Conservation (phyloP, 805 yeast species). For the Alloascoidea hylecoeti region DNA sequence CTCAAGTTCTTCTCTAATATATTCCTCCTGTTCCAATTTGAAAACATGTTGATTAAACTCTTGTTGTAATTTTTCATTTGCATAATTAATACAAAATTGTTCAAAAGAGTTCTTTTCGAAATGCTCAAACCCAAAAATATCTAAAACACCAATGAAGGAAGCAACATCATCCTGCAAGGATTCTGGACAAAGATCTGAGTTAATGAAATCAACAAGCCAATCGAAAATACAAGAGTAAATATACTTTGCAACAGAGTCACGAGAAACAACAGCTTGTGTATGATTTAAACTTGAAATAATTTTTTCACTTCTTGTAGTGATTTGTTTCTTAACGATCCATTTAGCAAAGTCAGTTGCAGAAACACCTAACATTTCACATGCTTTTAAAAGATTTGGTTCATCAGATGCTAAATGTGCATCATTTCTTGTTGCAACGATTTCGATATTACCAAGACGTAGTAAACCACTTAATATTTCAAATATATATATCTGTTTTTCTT, state of each 20-base stretch:
- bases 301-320: slow-evolving; percentile 84
- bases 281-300: slow-evolving; percentile 72
- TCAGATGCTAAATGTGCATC: slow-evolving; percentile 74
- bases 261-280: slow-evolving; percentile 77
- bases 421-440: slow-evolving; percentile 69
- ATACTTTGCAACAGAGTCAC: slow-evolving; percentile 95
- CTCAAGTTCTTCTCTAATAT: slow-evolving; percentile 80
- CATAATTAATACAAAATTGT: slow-evolving; percentile 94
- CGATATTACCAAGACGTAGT: slow-evolving; percentile 86
- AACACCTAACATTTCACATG: slow-evolving; percentile 73
- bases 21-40: slow-evolving; percentile 94
- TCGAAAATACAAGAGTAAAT: slow-evolving; percentile 87
- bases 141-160: slow-evolving; percentile 88
- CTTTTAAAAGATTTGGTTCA: slow-evolving; percentile 73
- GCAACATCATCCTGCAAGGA: slow-evolving; percentile 43
- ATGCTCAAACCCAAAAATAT: slow-evolving; percentile 96
- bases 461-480: slow-evolving; percentile 77
- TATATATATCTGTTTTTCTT: slow-evolving; percentile 45
- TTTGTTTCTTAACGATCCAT: slow-evolving; percentile 90
- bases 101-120: slow-evolving; percentile 90
- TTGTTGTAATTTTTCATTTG: slow-evolving; percentile 93
- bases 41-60: slow-evolving; percentile 96
- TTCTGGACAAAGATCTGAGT: slow-evolving; percentile 68
- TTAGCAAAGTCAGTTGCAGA: slow-evolving; percentile 63
- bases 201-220: slow-evolving; percentile 84